Conservation (phyloP, 768 basidiomycete species). For the Collybia sp. region DNA sequence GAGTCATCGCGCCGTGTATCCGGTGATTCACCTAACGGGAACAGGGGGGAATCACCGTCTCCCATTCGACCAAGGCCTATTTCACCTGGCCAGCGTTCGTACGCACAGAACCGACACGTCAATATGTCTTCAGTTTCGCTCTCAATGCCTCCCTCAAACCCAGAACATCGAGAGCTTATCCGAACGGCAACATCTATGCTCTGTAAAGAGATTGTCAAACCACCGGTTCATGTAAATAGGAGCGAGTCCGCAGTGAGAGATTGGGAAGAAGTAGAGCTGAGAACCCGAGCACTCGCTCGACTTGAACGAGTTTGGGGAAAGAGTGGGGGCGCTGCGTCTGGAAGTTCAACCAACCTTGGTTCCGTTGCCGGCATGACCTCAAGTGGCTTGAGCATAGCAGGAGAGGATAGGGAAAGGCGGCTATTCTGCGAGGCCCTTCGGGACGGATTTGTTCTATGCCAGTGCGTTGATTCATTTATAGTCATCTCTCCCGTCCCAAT, state of each 20-base stretch:
- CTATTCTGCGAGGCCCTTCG: conserved; percentile 71
- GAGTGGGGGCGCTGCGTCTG: conserved; percentile 37
- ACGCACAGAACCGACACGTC: conserved; percentile 49
- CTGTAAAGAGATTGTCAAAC: conserved; percentile 61
- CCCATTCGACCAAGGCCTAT: conserved; percentile 39
- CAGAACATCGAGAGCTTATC: conserved; percentile 64
- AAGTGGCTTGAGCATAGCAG: conserved; percentile 39
- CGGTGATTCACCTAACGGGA: conserved; percentile 16
- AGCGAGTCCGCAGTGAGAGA: conserved; percentile 47
- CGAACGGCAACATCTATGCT: conserved; percentile 59
- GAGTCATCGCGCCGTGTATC: conserved; percentile 29
- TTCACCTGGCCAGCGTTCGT: conserved; percentile 44
- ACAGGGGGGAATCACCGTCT: conserved; percentile 36
- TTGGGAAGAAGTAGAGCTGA: conserved; percentile 73
- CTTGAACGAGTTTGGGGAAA: conserved; percentile 77
- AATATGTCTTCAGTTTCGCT: conserved; percentile 61
- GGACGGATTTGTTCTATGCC: conserved; percentile 87
- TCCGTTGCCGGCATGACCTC: conserved; percentile 18
- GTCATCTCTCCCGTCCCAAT: conserved; percentile 11
- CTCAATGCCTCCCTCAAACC: conserved; percentile 34
- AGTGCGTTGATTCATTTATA: conserved; percentile 49
- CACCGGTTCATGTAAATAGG: conserved; percentile 51
- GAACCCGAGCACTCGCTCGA: conserved; percentile 54
- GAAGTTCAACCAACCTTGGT: conserved; percentile 37
- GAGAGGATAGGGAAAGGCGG: conserved; percentile 73